Percentiles rank a stretch among this genome's conserved stretches.
Evolutionary conservation across 225 moss, liverwort and hornwort species (phyloP).

Genomic region (Pleurozium schreberi): DNA sequence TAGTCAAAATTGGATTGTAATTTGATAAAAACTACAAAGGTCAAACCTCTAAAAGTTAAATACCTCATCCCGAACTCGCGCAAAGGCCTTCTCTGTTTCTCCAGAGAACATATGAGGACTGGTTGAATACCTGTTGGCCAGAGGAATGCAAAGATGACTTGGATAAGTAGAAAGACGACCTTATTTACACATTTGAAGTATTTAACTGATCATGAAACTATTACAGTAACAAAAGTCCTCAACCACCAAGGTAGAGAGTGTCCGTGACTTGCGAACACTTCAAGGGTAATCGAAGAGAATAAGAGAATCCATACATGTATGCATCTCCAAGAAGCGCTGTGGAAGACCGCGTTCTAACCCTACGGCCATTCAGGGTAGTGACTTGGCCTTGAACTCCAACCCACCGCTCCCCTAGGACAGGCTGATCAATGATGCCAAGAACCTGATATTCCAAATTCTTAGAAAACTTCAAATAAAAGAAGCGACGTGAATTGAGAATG

Average conservation of each 20-base stretch:
- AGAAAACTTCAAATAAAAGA: background rate
- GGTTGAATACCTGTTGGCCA: slow-evolving; percentile 67
- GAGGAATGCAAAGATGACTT: background rate
- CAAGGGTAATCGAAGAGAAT: background rate
- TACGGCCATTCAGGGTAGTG: slow-evolving; percentile 75
- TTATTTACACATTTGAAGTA: background rate
- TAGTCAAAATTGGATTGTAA: background rate
- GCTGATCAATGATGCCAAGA: slow-evolving; percentile 91
- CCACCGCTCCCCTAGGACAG: slow-evolving; percentile 87
- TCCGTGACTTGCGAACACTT: background rate
- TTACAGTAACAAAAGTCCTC: background rate
- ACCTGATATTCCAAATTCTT: slow-evolving; percentile 26
- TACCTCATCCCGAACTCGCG: slow-evolving; percentile 75
- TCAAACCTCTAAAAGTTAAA: background rate
- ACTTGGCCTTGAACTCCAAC: slow-evolving; percentile 68
- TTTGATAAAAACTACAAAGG: background rate
- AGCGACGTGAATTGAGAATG: background rate
- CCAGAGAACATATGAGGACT: slow-evolving; percentile 89
- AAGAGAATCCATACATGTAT: slow-evolving; percentile 50
- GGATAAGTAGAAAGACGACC: background rate
- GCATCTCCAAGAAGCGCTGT: slow-evolving; percentile 57
- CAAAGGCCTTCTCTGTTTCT: slow-evolving; percentile 58
- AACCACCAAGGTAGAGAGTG: background rate
- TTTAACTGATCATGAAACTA: background rate
- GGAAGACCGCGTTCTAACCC: slow-evolving; percentile 54